Base-by-base conservation (phyloP, 495 filamentous ascomycete species). In the Neurospora sp. region DNA sequence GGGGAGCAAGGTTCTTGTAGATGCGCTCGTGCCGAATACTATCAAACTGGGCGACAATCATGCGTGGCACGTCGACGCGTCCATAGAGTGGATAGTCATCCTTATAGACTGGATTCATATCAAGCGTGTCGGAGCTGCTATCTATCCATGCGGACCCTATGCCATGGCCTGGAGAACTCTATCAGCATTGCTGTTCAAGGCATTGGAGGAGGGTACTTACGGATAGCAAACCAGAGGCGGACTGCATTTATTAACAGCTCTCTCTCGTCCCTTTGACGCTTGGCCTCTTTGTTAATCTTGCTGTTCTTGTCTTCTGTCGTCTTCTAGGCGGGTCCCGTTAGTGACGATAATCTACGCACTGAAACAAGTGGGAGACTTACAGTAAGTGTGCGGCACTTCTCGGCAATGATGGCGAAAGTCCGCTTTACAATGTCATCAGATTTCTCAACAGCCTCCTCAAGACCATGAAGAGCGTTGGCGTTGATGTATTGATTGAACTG, bases 41-140 rank as follows among this genome's bases (percentile, higher is more conserved):
- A 75, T 86, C 85, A 72, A 86, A 84, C 73, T 86, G 85, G 2
- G 84, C 85, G 39, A 85, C 79, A 18, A 86, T 80, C 84, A 86
- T 86, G 18, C 84, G 81, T 11, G 85, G 83, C 18, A 84, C 72
- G 1, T 74, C 78, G 7, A 80, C 73, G 41, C 72, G 79, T 2
- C 78, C 80, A 12, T 37, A 7, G 39, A 79, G 76, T 0, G 80
- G 78, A n/a, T 77, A 75, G 11, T 74, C 72, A 3, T 31, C 23
- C 10, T 77, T 72, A 14, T 62, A n/a, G 9, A 74, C 73, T 0
- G 78, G 77, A 4, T 74, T 27, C 78, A 84, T 80, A 8, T 78
- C 83, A 37, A 85, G 73, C 2, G 38, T 72, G 12, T 85, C 81
- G 5, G 77, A 18, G 31, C 54, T 66, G 14, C 80, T 82, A 9